Conservation (phyloP, 257 asterid species). For the Fraxinus anomala region DNA sequence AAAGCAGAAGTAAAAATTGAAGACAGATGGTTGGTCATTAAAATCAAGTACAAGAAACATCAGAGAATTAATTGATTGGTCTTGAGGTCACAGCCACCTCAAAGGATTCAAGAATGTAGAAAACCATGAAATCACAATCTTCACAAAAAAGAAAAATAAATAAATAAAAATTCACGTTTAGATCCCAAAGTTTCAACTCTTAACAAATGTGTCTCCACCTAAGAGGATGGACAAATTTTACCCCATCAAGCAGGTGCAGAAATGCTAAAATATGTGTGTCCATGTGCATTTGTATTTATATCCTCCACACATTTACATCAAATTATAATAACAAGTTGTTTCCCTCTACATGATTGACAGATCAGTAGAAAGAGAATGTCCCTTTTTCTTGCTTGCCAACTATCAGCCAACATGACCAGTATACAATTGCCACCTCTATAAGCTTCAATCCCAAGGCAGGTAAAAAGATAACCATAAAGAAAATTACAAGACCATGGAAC, state of each 20-base stretch:
- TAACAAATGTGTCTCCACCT: not conserved
- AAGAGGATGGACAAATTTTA: not conserved
- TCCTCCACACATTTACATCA: not conserved
- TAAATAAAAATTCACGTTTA: conserved; percentile 3
- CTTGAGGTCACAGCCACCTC: conserved; percentile 20
- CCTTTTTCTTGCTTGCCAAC: not conserved
- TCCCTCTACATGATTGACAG: not conserved
- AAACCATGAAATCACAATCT: conserved; percentile 9
- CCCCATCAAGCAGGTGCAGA: not conserved
- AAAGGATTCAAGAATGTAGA: conserved; percentile 13
- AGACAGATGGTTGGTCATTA: conserved; percentile 8
- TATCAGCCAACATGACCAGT: not conserved
- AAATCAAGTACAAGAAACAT: conserved; percentile 10
- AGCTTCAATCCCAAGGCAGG: not conserved
- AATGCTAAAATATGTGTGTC: not conserved
- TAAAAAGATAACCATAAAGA: not conserved
- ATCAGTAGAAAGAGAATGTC: not conserved
- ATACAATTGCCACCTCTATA: not conserved
- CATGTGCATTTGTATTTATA: not conserved
- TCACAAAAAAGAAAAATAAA: not conserved
- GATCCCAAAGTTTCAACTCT: not conserved
- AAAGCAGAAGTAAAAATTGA: conserved; percentile 9
- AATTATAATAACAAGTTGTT: too few species aligned
- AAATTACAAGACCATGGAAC: not conserved
- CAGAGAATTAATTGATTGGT: conserved; percentile 9